A percentile compares a stretch with the other conserved stretches of the same genome.
These are phyloP conservation scores for Fraxinus dipetala DNA, from an alignment of 305 asterid species.

Conservation along the genomic window DNA sequence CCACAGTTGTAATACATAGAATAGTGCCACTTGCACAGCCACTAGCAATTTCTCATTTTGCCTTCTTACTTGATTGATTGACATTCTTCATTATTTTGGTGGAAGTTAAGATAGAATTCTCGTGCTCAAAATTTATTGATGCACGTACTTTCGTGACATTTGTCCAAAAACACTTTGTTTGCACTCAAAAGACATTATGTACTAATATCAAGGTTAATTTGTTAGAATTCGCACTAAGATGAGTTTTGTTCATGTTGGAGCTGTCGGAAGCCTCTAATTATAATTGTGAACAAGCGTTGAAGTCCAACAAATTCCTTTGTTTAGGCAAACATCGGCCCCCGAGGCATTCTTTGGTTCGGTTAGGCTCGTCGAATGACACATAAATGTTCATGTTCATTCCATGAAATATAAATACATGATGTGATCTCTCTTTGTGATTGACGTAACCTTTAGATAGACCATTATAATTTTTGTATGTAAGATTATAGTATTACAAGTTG, in stretches of 20 bases:
- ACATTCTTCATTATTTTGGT: not conserved
- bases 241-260: not conserved
- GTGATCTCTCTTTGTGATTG: not conserved
- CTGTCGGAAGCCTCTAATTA: not conserved
- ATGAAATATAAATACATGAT: not conserved
- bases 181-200: not conserved
- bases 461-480: too few species aligned
- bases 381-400: not conserved
- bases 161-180: not conserved
- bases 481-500: not conserved
- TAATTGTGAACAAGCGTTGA: not conserved
- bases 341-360: too few species aligned
- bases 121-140: not conserved
- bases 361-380: not conserved
- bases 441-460: not conserved
- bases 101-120: not conserved
- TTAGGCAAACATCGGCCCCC: not conserved
- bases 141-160: not conserved
- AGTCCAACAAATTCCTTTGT: not conserved
- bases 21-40: conserved; percentile 16
- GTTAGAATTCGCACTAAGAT: not conserved
- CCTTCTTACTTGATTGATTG: not conserved
- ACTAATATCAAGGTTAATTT: not conserved
- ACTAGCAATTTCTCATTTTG: conserved; percentile 5
- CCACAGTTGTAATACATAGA: not conserved